These are phyloP conservation scores for Suhomyces sp. DNA, from an alignment of 805 yeast species.

Conservation along the genomic window DNA sequence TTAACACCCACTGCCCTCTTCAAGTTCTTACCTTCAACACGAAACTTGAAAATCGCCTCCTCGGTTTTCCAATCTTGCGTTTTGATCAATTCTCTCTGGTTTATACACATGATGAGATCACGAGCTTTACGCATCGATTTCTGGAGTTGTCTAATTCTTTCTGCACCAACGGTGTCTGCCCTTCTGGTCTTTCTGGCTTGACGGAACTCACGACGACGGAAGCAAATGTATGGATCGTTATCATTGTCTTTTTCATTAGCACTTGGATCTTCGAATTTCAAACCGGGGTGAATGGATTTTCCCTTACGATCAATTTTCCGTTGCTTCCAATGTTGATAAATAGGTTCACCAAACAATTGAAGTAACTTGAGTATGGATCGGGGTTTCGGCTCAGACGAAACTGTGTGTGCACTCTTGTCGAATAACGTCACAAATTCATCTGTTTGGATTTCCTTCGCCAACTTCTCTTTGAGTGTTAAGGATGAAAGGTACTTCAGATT, in stretches of 20 bases:
- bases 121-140: constrained; percentile 76
- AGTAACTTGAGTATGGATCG: constrained; percentile 50
- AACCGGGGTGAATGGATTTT: constrained; percentile 63
- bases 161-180: constrained; percentile 87
- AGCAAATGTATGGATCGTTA: constrained; percentile 91
- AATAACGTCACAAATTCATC: constrained; percentile 59
- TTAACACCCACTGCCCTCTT: constrained; percentile 74
- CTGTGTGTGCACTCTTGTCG: constrained; percentile 41
- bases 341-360: constrained; percentile 56
- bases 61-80: constrained; percentile 63
- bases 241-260: constrained; percentile 79
- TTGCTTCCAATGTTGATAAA: constrained; percentile 79
- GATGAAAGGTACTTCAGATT: constrained; percentile 45
- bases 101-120: constrained; percentile 62
- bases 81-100: constrained; percentile 69
- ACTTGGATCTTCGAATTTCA: constrained; percentile 79
- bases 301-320: constrained; percentile 74
- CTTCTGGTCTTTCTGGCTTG: constrained; percentile 96
- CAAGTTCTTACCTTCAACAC: constrained; percentile 67
- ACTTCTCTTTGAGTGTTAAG: constrained; percentile 52
- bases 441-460: constrained; percentile 55
- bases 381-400: constrained; percentile 13
- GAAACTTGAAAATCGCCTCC: constrained; percentile 62
- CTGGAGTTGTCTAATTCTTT: constrained; percentile 70
- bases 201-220: constrained; percentile 91